Evolutionary conservation across 2,329 filamentous ascomycete genomes (phyloP).

Genomic region (Apiospora koreana): DNA sequence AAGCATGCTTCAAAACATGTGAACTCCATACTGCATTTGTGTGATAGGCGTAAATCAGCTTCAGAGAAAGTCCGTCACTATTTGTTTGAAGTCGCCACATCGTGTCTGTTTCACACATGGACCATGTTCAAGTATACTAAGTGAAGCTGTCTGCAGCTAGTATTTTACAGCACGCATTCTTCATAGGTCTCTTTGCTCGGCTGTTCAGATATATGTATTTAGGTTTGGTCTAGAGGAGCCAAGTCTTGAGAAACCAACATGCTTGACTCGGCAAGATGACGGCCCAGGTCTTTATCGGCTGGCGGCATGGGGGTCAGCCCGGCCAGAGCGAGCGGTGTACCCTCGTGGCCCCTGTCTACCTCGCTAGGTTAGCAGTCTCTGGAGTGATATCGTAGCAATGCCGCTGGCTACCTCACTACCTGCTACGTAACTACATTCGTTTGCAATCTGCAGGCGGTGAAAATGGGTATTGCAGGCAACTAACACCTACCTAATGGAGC

Average conservation of each 20-base stretch:
- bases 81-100: neutral
- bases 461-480: neutral
- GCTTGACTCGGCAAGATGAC: neutral
- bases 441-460: neutral
- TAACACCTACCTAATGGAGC: neutral
- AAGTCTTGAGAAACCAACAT: neutral
- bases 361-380: neutral
- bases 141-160: neutral
- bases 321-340: constrained; percentile 3
- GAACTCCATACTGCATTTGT: neutral
- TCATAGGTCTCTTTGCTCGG: neutral
- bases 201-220: neutral
- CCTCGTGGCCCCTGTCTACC: neutral
- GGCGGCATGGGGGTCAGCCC: neutral
- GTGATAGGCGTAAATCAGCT: neutral
- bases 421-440: too few relatives aligned
- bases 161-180: neutral
- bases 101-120: neutral
- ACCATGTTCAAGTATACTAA: neutral
- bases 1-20: too few relatives aligned
- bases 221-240: neutral
- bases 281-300: neutral
- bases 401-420: neutral
- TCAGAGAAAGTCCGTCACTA: neutral
- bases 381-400: neutral